These are phyloP conservation scores for Pseudonectria foliicola DNA, from an alignment of 2,329 filamentous ascomycete species.

Conservation along the genomic window DNA sequence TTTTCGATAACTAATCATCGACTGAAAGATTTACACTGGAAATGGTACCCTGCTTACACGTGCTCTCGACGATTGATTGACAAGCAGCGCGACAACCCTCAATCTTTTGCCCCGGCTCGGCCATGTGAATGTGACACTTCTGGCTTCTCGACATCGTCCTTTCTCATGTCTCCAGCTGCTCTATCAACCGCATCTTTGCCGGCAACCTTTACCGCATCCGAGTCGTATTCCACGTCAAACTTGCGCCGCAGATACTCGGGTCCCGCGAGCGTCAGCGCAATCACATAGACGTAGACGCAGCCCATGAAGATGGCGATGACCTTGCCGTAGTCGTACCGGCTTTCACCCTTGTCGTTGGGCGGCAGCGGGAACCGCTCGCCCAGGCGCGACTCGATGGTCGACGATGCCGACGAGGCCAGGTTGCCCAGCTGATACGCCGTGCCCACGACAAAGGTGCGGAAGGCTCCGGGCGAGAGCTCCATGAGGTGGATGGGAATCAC, in stretches of 20 bases:
- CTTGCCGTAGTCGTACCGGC: constrained; percentile 67
- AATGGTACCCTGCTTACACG: too few species aligned
- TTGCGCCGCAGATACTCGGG: constrained; percentile 46
- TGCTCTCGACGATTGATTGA: too few species aligned
- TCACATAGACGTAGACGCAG: constrained; percentile 63
- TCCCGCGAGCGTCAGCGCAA: constrained; percentile 56
- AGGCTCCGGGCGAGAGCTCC: constrained; percentile 65
- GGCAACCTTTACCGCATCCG: constrained; percentile 39
- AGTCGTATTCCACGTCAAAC: constrained; percentile 44
- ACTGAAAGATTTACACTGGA: too few species aligned
- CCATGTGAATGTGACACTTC: constrained; percentile 1
- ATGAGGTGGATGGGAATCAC: constrained; percentile 73
- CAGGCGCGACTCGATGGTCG: constrained; percentile 69
- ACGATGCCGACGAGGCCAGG: constrained; percentile 60
- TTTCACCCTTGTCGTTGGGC: constrained; percentile 38
- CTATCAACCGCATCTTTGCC: constrained; percentile 29
- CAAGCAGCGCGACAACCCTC: too few species aligned
- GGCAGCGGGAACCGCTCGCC: constrained; percentile 68
- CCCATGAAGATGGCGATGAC: constrained; percentile 92
- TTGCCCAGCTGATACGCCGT: constrained; percentile 74
- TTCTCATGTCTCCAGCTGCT: constrained; percentile 3
- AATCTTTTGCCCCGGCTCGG: background rate
- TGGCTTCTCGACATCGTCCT: constrained; percentile 11
- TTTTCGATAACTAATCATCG: too few species aligned
- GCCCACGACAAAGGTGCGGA: constrained; percentile 69